A percentile compares a stretch with the other conserved stretches of the same genome.
These are phyloP conservation scores for Blastobotrys muscicola DNA, from an alignment of 805 yeast species.

Conservation along the genomic window DNA sequence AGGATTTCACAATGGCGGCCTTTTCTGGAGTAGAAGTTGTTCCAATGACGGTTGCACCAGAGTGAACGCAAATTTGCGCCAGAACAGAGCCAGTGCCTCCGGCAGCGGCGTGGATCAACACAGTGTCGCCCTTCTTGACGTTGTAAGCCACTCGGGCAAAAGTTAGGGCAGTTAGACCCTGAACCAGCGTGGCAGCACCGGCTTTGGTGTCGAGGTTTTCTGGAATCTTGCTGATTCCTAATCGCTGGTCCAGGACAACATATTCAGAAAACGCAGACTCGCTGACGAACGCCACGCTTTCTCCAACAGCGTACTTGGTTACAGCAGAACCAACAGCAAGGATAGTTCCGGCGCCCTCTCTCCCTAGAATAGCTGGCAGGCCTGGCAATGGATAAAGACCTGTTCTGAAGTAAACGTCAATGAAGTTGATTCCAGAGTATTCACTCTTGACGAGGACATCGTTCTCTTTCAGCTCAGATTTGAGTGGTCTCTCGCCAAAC, in stretches of 20 bases:
- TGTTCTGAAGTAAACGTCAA: constrained; percentile 68
- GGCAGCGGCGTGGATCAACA: constrained; percentile 86
- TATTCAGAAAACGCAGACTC: constrained; percentile 62
- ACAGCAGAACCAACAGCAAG: constrained; percentile 58
- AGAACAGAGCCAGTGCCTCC: constrained; percentile 84
- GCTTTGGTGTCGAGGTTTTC: constrained; percentile 35
- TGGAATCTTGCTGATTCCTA: constrained; percentile 46
- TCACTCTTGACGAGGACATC: constrained; percentile 65
- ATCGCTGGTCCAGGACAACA: constrained; percentile 38
- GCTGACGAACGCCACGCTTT: constrained; percentile 52
- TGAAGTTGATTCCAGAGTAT: constrained; percentile 27
- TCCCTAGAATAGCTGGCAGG: constrained; percentile 57
- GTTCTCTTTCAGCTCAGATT: constrained; percentile 40
- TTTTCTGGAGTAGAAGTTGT: constrained; percentile 73
- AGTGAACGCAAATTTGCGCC: constrained; percentile 48
- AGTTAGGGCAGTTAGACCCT: constrained; percentile 73
- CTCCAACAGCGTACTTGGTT: constrained; percentile 51
- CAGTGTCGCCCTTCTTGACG: constrained; percentile 59
- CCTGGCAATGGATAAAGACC: constrained; percentile 58
- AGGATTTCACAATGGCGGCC: constrained; percentile 48
- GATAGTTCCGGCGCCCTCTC: constrained; percentile 51
- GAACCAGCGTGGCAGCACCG: constrained; percentile 52
- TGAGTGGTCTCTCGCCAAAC: constrained; percentile 51
- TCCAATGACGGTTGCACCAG: constrained; percentile 79
- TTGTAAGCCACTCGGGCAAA: constrained; percentile 56